These are phyloP conservation scores for Pichia norvegensis DNA, from an alignment of 1,139 yeast genomes.

Conservation along the genomic window DNA sequence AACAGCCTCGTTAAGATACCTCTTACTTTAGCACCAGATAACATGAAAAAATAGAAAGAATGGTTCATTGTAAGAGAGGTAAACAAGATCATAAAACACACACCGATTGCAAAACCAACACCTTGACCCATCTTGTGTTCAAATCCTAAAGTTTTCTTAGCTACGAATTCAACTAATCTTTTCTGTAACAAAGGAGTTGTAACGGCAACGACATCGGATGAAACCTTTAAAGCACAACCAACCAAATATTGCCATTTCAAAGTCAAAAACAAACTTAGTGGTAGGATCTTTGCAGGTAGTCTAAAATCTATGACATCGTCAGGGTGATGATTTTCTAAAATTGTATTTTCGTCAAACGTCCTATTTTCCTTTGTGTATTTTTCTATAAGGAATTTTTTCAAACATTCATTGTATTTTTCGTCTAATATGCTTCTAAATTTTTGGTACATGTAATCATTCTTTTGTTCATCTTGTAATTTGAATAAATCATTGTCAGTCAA, in stretches of 20 bases:
- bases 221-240: slow-evolving; percentile 24
- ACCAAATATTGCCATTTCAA: slow-evolving; percentile 29
- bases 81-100: slow-evolving; percentile 38
- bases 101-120: slow-evolving; percentile 53
- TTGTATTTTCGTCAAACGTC: slow-evolving; percentile 3
- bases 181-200: slow-evolving; percentile 41
- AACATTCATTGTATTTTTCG: slow-evolving; percentile 5
- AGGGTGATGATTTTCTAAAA: not conserved
- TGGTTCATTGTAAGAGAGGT: slow-evolving; percentile 52
- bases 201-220: slow-evolving; percentile 31
- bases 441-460: slow-evolving; percentile 33
- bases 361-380: slow-evolving; percentile 11
- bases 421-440: slow-evolving; percentile 28
- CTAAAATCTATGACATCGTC: slow-evolving; percentile 14
- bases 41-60: slow-evolving; percentile 49
- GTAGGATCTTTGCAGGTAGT: slow-evolving; percentile 10
- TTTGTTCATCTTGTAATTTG: slow-evolving; percentile 33
- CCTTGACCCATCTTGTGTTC: slow-evolving; percentile 38
- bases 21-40: slow-evolving; percentile 62
- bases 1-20: slow-evolving; percentile 58
- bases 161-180: slow-evolving; percentile 43
- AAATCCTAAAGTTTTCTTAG: slow-evolving; percentile 26
- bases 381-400: slow-evolving; percentile 6
- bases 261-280: slow-evolving; percentile 29
- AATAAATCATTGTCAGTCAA: slow-evolving; percentile 41